Evolutionary conservation across 495 filamentous ascomycete genomes (phyloP), one percentile per base, ranked within the genome.

Genomic region (Xylaria curta): DNA sequence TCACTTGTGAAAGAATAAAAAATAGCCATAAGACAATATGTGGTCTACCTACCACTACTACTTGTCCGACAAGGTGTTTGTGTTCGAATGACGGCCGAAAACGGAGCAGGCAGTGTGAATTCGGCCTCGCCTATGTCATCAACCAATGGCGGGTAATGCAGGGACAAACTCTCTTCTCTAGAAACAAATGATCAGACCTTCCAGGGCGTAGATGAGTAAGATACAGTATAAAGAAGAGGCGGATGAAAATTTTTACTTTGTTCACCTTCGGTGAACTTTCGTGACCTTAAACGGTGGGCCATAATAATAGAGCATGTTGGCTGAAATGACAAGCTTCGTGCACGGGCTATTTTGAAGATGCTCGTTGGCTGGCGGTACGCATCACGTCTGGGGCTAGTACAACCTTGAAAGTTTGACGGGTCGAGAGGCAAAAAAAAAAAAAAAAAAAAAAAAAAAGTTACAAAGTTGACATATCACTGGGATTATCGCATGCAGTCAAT

Each of bases 41-140:
- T 21, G 44, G 4, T 49, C 46, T 51, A 42, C 15, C 47, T 26
- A 24, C 33, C 24, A 66, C n/a, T 40, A 24, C 12, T 42, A 10
- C 24, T n/a, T 61, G 38, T 47, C 66, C 53, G 28, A 59, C 42
- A 46, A 69, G 53, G 66, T 49, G 54, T 26, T 61, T 59, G 38
- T 61, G 66, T 21, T 60, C 7, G 26, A 47, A 47, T 49, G 38
- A 66, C 13, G 46, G 66, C 66, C 66, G 66, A 69, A 69, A 69
- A 69, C 66, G 66, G 66, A 68, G 66, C 51, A 33, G 33, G 28
- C 4, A 24, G 13, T 28, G 59, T 58, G 66, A 59, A 61, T 33
- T 61, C 66, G 56, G 66, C 6, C 46, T 42, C 63, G 63, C 44
- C 46, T 66, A 51, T 28, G 3, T 24, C 66, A 69, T 38, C 36